These are phyloP conservation scores for Bondarzewia mesenterica DNA, from an alignment of 1,284 basidiomycete genomes.

Conservation along the genomic window DNA sequence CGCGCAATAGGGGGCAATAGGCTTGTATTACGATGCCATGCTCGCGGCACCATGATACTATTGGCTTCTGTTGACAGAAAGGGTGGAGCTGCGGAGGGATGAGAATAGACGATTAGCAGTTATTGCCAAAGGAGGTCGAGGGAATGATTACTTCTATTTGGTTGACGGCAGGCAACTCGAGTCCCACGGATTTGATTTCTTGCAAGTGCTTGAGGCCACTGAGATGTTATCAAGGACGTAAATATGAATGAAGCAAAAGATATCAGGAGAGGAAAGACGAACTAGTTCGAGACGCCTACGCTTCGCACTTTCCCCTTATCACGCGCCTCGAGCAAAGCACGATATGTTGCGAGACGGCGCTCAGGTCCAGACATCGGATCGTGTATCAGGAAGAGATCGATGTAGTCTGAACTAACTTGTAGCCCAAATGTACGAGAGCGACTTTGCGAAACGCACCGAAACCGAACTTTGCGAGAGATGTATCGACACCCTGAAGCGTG, in stretches of 20 bases:
- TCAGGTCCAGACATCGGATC: slow-evolving; percentile 37
- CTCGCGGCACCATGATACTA: slow-evolving; percentile 68
- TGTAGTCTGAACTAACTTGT: slow-evolving; percentile 32
- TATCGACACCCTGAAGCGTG: slow-evolving; percentile 47
- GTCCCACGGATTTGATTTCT: slow-evolving; percentile 57
- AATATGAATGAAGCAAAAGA: neutral
- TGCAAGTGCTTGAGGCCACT: slow-evolving; percentile 75
- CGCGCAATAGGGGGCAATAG: slow-evolving; percentile 68
- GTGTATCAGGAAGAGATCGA: slow-evolving; percentile 76
- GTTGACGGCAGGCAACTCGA: slow-evolving; percentile 68
- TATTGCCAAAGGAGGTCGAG: neutral
- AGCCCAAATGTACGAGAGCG: too few species aligned
- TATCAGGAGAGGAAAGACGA: slow-evolving; percentile 13
- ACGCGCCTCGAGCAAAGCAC: slow-evolving; percentile 33
- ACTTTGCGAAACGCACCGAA: slow-evolving; percentile 41
- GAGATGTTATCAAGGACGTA: neutral
- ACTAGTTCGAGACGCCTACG: slow-evolving; percentile 64
- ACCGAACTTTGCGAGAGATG: slow-evolving; percentile 45
- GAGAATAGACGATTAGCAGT: neutral
- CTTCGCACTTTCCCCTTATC: slow-evolving; percentile 42
- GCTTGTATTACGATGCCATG: slow-evolving; percentile 71
- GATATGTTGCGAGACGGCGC: slow-evolving; percentile 36
- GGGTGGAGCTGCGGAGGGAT: slow-evolving; percentile 57
- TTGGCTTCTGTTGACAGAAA: slow-evolving; percentile 73
- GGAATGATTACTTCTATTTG: slow-evolving; percentile 63